Percentiles rank a stretch among this genome's conserved stretches.
Evolutionary conservation across 495 filamentous ascomycete species (phyloP).

Genomic region (Melanomma pulvis-pyrius): DNA sequence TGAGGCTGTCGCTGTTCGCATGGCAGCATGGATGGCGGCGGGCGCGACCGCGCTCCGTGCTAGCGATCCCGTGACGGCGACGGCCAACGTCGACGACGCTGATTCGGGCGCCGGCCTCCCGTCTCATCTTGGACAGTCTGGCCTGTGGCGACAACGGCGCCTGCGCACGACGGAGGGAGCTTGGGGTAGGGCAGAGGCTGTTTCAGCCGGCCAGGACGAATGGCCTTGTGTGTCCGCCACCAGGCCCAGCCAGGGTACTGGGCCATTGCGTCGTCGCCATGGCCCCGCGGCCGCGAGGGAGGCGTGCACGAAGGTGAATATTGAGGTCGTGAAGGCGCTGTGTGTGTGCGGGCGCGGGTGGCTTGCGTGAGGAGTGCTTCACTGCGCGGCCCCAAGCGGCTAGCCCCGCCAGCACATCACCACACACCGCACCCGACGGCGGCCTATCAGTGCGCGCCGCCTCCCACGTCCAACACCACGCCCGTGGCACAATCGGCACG

Average conservation of each 20-base stretch:
- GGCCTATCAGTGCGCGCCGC: conserved; percentile 25
- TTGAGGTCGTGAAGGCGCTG: conserved; percentile 5
- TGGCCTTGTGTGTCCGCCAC: conserved; percentile 12
- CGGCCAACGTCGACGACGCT: background rate
- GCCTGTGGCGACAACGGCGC: conserved; percentile 4
- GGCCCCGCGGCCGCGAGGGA: conserved; percentile 9
- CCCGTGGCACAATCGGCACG: conserved; percentile 36
- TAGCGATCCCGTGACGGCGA: conserved; percentile 17
- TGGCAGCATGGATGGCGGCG: conserved; percentile 14
- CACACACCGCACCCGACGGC: conserved; percentile 28
- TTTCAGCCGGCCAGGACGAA: conserved; percentile 24
- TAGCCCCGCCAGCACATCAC: conserved; percentile 36
- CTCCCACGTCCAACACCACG: conserved; percentile 33
- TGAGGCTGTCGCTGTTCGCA: conserved; percentile 29
- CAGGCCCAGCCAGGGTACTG: background rate
- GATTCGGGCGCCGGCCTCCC: background rate
- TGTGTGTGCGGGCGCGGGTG: conserved; percentile 17
- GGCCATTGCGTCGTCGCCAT: background rate
- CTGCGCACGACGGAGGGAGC: too few species aligned
- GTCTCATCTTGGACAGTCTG: conserved; percentile 5
- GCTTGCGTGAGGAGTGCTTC: conserved; percentile 13
- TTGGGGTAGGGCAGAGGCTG: too few species aligned
- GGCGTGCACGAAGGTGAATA: background rate
- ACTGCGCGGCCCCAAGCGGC: conserved; percentile 12
- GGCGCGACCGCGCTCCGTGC: conserved; percentile 13